phyloP scores from a whole-genome alignment of 2,329 filamentous ascomycete species.

The Aspergillus pseudoterreus region DNA sequence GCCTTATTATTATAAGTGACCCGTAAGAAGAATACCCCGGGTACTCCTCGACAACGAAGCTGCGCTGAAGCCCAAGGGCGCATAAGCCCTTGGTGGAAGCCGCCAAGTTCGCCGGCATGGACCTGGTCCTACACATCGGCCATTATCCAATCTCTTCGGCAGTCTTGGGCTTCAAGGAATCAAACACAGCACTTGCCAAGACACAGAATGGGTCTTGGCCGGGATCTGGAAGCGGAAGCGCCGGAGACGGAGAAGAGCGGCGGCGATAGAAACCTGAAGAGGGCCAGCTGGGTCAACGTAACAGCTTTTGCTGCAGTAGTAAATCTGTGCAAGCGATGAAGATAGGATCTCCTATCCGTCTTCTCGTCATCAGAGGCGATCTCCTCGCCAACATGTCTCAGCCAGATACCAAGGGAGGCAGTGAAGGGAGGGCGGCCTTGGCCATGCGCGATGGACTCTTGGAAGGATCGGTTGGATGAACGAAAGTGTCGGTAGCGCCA shows the following conservation, averaged over 20 bases:
- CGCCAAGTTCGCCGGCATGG: neutral
- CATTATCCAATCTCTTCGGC: neutral
- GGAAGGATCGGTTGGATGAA: neutral
- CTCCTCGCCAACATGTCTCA: neutral
- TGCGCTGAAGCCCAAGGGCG: neutral
- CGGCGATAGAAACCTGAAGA: neutral
- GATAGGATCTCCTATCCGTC: neutral
- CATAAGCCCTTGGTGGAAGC: neutral
- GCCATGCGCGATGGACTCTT: neutral
- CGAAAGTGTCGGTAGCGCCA: neutral
- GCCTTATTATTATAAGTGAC: neutral
- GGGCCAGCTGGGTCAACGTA: too few species aligned
- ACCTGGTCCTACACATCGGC: neutral
- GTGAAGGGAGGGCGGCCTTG: neutral
- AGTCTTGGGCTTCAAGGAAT: neutral
- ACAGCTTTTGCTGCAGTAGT: too few species aligned
- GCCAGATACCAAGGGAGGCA: neutral
- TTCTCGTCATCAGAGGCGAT: neutral
- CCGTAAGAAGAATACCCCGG: neutral
- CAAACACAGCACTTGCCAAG: neutral
- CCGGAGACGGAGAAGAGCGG: neutral
- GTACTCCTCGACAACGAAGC: neutral
- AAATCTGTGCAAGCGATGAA: too few species aligned
- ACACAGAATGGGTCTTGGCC: neutral
- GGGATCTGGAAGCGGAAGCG: conserved; percentile 1